A percentile compares a stretch with the other conserved stretches of the same genome.
phyloP scores from a whole-genome alignment of 2,329 filamentous ascomycete species.

The Orbilia quercus region DNA sequence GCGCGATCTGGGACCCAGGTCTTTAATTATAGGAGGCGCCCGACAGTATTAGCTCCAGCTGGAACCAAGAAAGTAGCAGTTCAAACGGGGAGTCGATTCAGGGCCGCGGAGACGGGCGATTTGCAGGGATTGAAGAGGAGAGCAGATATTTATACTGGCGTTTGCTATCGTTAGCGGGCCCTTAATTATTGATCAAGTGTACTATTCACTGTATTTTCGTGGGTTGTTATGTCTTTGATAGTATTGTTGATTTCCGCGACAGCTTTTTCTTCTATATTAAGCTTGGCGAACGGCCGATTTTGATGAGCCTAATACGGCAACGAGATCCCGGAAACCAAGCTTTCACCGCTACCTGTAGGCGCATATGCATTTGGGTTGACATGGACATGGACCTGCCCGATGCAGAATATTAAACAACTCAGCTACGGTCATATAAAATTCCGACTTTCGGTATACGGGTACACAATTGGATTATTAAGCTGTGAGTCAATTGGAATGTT shows the following conservation, averaged over 20 bases:
- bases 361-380: slow-evolving; percentile 17
- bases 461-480: slow-evolving; percentile 44
- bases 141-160: neutral
- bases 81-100: neutral
- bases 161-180: slow-evolving; percentile 10
- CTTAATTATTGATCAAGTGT: neutral
- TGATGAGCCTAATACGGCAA: slow-evolving; percentile 5
- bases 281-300: neutral
- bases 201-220: neutral
- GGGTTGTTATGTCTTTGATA: neutral
- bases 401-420: neutral
- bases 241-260: no score
- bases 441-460: no score
- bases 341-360: neutral
- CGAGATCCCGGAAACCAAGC: slow-evolving; percentile 9
- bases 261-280: no score
- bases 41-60: neutral
- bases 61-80: neutral
- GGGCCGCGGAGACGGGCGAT: neutral
- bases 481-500: slow-evolving; percentile 38
- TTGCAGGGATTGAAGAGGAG: slow-evolving; percentile 5
- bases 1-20: slow-evolving; percentile 7
- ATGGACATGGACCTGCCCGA: slow-evolving; percentile 31
- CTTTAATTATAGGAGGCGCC: neutral
- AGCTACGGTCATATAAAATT: no score